Base-by-base conservation (phyloP, 352 stramenopile genomes). In the Phytophthora meadii region DNA sequence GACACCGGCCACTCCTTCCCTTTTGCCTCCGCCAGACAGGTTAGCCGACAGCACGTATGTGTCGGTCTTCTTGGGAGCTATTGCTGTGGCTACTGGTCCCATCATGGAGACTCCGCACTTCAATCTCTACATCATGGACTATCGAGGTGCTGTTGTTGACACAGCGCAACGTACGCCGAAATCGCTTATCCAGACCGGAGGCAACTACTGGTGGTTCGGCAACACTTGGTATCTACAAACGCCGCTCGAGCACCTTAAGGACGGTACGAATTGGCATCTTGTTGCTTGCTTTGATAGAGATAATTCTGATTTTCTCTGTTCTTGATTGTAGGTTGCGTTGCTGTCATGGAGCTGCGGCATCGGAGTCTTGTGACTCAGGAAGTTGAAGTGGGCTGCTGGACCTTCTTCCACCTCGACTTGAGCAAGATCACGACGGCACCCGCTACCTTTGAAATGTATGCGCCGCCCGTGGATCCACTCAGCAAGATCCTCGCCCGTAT, bases 31-130 rank as follows among this genome's bases (percentile, higher is more conserved):
- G 1, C 84, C 85, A 1, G 52, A 75, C 39, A 80, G 85, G 47
- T 66, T 95, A 36, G 54, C 74, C 5, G 82, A 92, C 70, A 93
- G 84, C 70, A 96, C 88, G 14, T 96, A 96, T 46, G 83, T 96
- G 22, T 94, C 86, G 45, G 87, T 96, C 37, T 93, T 96, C 64
- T 59, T 96, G 7, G 86, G 87, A 4, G 87, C 86, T 11, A 76
- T 94, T 24, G 88, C 88, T 2, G 85, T 96, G 30, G 86, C 88
- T 10, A 93, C 87, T 8, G 86, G 83, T 14, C 87, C 87, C 24
- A 85, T 94, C 42, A 96, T 96, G 88, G 80, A 94, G 65, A 96
- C 87, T 11, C 88, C 88, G 25, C 85, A 95, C 67, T 96, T 95
- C 60, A 93, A 92, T 51, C 65, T 96, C 52, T 94, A 94, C 74